A percentile compares a stretch with the other conserved stretches of the same genome.
Evolutionary conservation across 441 rosid species (phyloP).

Genomic region (Pelargonium myrrhifolium): DNA sequence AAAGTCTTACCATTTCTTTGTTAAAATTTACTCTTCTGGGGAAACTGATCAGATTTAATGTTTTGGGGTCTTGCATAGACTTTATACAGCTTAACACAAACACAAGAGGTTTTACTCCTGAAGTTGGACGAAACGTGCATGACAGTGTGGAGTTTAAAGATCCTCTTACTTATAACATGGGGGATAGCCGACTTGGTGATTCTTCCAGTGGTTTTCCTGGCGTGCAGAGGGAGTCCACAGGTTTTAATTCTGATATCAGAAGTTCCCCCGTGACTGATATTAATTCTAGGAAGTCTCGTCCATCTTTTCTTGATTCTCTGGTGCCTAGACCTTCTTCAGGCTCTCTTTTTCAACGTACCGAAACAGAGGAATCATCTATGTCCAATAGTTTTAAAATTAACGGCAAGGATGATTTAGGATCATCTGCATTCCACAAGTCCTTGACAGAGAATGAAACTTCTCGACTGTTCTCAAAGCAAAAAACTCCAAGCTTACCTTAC

Average conservation of each 20-base stretch:
- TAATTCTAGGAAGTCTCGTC: constrained; percentile 54
- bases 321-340: constrained; percentile 43
- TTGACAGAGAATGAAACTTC: constrained; percentile 27
- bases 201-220: constrained; percentile 31
- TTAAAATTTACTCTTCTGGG: constrained; percentile 7
- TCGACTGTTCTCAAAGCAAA: constrained; percentile 29
- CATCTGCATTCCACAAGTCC: constrained; percentile 30
- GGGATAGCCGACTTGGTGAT: constrained; percentile 39
- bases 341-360: constrained; percentile 32
- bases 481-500: constrained; percentile 25
- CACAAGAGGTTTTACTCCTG: constrained; percentile 33
- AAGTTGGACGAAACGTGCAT: constrained; percentile 28
- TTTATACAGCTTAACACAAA: constrained; percentile 29
- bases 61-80: constrained; percentile 31
- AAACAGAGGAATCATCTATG: constrained; percentile 29
- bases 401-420: constrained; percentile 29
- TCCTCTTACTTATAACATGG: constrained; percentile 26
- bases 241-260: constrained; percentile 33
- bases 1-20: neutral
- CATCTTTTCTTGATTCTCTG: constrained; percentile 86
- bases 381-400: constrained; percentile 30
- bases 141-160: constrained; percentile 24
- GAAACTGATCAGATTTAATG: constrained; percentile 12
- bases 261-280: constrained; percentile 47
- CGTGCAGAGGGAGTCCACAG: constrained; percentile 35